Evolutionary conservation across 78 protist genomes (phyloP), one percentile per base, ranked within the genome.

Genomic region (slime mould (Dictyostelium discoideum)): DNA sequence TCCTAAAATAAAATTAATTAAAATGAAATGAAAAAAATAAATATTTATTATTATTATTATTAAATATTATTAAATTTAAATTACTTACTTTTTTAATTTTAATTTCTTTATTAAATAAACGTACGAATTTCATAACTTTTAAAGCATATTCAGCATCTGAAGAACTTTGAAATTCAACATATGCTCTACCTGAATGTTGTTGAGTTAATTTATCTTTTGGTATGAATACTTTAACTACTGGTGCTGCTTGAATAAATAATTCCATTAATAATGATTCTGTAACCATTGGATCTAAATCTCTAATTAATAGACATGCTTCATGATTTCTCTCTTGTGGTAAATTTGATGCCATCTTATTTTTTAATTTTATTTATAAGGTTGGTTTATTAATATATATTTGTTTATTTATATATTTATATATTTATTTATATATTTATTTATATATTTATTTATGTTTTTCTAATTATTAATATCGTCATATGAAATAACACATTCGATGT

Each of bases 111-210:
- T 99, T 99, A 74, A 80, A 98, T 48, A 99, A 92, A 79, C 98
- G 97, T 79, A 99, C 86, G 93, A 85, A 96, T 82, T 97, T 98
- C 97, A 99, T 78, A 16, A 98, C 74, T 44, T 82, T 83, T 74
- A 98, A 88, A 2, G 99, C 99, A 77, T 99, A 99, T 8, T 98
- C 99, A n/a, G 99, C 99, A 77, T 99, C 99, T 4, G 93, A 98
- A 65, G 97, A 99, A 1, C 95, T 39, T 74, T 84, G 81, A 78
- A 99, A 99, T 86, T 99, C 99, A 2, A 99, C 99, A 94, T 98
- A 99, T 18, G 99, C 99, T 81, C 82, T 97, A 24, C 99, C 99
- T 63, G 95, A 92, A 57, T 98, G 99, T 73, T 39, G 48, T 65
- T 81, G 86, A 0, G 99, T 96, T n/a, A 99, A 85, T 82, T 97